Evolutionary conservation across 73 alveolate genomes (phyloP).

Genomic region (Loxodes magnus): DNA sequence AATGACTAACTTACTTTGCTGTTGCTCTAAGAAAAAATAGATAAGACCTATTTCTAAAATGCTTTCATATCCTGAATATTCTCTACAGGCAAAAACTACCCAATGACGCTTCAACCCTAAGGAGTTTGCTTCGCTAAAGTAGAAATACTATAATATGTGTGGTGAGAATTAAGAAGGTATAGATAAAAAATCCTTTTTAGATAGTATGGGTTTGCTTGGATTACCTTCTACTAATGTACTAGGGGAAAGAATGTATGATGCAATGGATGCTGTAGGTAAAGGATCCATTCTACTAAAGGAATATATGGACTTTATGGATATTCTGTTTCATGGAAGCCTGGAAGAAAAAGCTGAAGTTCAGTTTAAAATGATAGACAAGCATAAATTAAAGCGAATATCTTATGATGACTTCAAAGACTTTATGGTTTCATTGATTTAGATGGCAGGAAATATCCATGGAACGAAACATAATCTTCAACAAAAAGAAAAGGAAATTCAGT

Average conservation of each 20-base stretch:
- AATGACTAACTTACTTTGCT: too few relatives aligned
- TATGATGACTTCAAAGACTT: conserved; percentile 21
- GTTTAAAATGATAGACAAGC: not conserved
- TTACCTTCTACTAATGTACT: not conserved
- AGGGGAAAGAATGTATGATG: conserved; percentile 10
- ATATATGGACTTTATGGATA: conserved; percentile 6
- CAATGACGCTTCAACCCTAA: too few relatives aligned
- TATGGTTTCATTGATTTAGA: conserved; percentile 8
- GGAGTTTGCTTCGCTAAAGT: too few relatives aligned
- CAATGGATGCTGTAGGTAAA: not conserved
- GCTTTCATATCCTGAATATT: too few relatives aligned
- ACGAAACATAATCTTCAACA: conserved; percentile 10
- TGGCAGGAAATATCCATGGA: conserved; percentile 47
- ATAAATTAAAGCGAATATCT: conserved; percentile 13
- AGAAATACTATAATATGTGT: too few relatives aligned
- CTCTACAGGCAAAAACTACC: too few relatives aligned
- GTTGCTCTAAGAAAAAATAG: too few relatives aligned
- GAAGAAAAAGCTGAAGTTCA: conserved; percentile 3
- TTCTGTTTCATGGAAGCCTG: conserved; percentile 1
- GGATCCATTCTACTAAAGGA: not conserved
- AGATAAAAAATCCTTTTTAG: conserved; percentile 13
- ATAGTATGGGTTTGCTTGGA: conserved; percentile 13
- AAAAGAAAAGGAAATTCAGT: not conserved
- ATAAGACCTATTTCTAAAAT: too few relatives aligned
- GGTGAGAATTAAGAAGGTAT: too few relatives aligned